Evolutionary conservation across 2,329 filamentous ascomycete genomes (phyloP), one percentile per base, ranked within the genome.

Genomic region (Penicillium paneum): DNA sequence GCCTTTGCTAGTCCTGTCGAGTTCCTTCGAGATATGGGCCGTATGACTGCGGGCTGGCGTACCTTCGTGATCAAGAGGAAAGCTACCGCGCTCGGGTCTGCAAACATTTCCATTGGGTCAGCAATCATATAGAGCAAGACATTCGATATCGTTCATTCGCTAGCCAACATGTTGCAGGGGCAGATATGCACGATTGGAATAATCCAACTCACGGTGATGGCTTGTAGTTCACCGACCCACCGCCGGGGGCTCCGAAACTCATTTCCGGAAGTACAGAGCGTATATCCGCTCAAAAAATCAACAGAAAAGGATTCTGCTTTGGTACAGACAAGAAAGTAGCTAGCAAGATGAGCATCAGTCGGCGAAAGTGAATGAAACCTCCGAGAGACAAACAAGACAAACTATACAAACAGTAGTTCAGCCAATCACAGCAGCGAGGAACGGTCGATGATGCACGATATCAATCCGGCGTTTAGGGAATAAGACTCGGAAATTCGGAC

Each of bases 21-120:
- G 19, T 35, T 31, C 46, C 21, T 43, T 39, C 21, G 19, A 29
- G 11, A 13, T 17, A 21, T 52, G 21, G 8, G n/a, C n/a, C 15
- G 6, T 32, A 40, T 8, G 17, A 13, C 7, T 26, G 49, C 10
- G 28, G 24, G 17, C 13, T 28, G 10, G 28, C 24, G 34, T 76
- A 86, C 84, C 91, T 73, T 96, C 91, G 67, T 97, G 92, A 74
- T 97, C 93, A 52, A 97, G 84, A n/a, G 93, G 93, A 69, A 97
- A 97, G 66, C 90, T 95, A 52, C 93, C 93, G 66, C 92, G 86
- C 72, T 97, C 89, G 5, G 93, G 93, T 54, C 90, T 94, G 63
- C 34, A 54, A 2, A 31, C 26, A 2, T 10, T 47, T 32, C 10
- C 17, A 36, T 3, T 19, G 7, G 7, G 41, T 57, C 39, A 60